Evolutionary conservation across 768 basidiomycete genomes (phyloP).

Genomic region (Leccinum barrowsii): DNA sequence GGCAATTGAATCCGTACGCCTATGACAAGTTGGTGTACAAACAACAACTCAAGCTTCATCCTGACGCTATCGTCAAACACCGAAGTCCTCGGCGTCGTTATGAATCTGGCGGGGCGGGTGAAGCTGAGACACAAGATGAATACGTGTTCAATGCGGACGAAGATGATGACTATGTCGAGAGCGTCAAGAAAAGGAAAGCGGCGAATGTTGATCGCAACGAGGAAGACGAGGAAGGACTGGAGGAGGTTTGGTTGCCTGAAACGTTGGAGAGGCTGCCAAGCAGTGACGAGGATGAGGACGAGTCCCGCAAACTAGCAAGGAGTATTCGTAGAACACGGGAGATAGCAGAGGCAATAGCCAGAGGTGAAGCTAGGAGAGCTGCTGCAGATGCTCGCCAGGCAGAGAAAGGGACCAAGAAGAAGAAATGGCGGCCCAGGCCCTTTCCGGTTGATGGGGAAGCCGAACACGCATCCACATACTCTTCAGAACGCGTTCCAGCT

Average conservation of each 20-base stretch:
- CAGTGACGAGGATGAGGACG: constrained; percentile 42
- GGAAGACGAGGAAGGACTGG: neutral
- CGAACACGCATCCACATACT: neutral
- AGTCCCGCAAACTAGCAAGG: constrained; percentile 31
- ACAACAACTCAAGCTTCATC: constrained; percentile 45
- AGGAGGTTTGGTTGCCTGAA: constrained; percentile 31
- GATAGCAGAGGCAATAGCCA: constrained; percentile 19
- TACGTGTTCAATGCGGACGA: constrained; percentile 24
- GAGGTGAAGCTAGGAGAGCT: constrained; percentile 16
- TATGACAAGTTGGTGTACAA: constrained; percentile 54
- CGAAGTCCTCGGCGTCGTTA: constrained; percentile 32
- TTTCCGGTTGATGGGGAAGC: constrained; percentile 22
- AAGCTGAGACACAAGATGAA: constrained; percentile 32
- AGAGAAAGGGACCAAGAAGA: constrained; percentile 12
- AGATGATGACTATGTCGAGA: constrained; percentile 27
- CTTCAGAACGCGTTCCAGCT: neutral
- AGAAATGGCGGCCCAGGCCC: constrained; percentile 19
- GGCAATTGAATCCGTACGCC: constrained; percentile 61
- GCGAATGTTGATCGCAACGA: constrained; percentile 1
- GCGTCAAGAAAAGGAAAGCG: constrained; percentile 8
- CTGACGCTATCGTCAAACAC: constrained; percentile 65
- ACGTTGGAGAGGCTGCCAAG: constrained; percentile 36
- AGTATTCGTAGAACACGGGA: constrained; percentile 32
- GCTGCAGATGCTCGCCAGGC: constrained; percentile 15
- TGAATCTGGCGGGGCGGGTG: constrained; percentile 25